Conservation (phyloP, 441 rosid species). For the Cnidoscolus chayamansa region DNA sequence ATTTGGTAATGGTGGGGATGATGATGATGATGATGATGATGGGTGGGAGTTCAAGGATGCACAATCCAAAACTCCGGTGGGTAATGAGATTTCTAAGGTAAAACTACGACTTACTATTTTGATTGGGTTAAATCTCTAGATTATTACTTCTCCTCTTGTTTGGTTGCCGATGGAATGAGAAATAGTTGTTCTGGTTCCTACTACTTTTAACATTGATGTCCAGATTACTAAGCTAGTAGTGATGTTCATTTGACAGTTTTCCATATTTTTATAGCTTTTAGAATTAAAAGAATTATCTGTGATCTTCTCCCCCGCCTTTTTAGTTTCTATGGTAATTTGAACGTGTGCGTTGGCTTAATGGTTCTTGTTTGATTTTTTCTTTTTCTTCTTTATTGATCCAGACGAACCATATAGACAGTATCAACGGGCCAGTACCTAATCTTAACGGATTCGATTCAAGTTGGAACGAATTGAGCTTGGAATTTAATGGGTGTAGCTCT, state of each 20-base stretch:
- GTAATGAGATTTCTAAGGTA: slow-evolving; percentile 19
- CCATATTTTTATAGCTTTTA: not conserved
- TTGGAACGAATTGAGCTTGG: slow-evolving; percentile 38
- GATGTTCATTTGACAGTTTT: not conserved
- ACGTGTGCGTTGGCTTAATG: not conserved
- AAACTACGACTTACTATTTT: too few relatives aligned
- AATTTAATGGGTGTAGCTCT: slow-evolving; percentile 26
- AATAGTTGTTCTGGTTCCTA: not conserved
- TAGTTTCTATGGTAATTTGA: not conserved
- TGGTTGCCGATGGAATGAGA: not conserved
- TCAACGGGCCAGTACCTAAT: slow-evolving; percentile 16
- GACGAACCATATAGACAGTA: slow-evolving; percentile 14
- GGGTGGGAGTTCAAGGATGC: slow-evolving; percentile 36
- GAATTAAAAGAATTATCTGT: not conserved
- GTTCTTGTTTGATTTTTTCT: not conserved
- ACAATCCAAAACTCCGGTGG: not conserved
- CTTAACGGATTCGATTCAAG: slow-evolving; percentile 23
- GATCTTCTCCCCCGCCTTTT: not conserved
- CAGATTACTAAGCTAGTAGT: not conserved
- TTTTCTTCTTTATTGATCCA: slow-evolving; percentile 11
- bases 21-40: slow-evolving; percentile 21
- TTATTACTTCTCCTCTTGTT: not conserved
- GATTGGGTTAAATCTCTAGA: too few relatives aligned
- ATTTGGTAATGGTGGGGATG: not conserved
- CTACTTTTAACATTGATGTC: not conserved